Evolutionary conservation across 1,139 yeast species (phyloP), one percentile per base, ranked within the genome.

Genomic region (Geotrichum fermentans): DNA sequence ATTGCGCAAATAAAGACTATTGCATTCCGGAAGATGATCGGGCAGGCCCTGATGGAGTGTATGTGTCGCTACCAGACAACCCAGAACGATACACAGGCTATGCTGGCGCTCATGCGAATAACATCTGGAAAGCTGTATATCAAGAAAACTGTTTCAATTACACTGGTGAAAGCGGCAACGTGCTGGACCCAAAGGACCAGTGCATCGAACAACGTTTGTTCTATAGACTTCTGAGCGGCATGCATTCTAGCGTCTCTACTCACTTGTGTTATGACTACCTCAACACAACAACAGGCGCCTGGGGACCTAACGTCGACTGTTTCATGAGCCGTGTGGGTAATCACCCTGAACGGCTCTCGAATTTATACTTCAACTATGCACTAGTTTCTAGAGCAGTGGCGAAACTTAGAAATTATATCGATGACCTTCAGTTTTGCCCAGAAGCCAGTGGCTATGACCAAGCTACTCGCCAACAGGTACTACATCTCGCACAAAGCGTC

Each of bases 31-130:
- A 51, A 46, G 54, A 51, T 30, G 54, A 51, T 34, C 47, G 48
- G 2, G 47, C 49, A 3, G 54, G 54, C 17, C 29, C 48, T 16
- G 43, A 48, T 30, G 82, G 96, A 50, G 97, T 88, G 3, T 84
- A 83, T 61, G 95, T 92, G 24, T 88, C 90, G 61, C 75, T 94
- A 52, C 73, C 83, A 22, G 87, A 85, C 51, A 94, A 94, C 61
- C 97, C 96, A 0, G 99, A 94, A 68, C 75, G 98, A 61, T 94
- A 87, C 69, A 94, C 98, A 1, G 98, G 98, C 0, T 94, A 94
- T 64, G 85, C 90, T 40, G 98, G 98, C 30, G 79, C 82, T 48
- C 96, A 92, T 62, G 88, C 96, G 21, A 80, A 83, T 58, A 90
- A 84, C 63, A 87, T 94, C 46, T 94, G 99, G 99, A 74, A 82